Evolutionary conservation across 495 filamentous ascomycete genomes (phyloP), one percentile per base, ranked within the genome.

Genomic region (Pseudoneurospora amorphoporcata): DNA sequence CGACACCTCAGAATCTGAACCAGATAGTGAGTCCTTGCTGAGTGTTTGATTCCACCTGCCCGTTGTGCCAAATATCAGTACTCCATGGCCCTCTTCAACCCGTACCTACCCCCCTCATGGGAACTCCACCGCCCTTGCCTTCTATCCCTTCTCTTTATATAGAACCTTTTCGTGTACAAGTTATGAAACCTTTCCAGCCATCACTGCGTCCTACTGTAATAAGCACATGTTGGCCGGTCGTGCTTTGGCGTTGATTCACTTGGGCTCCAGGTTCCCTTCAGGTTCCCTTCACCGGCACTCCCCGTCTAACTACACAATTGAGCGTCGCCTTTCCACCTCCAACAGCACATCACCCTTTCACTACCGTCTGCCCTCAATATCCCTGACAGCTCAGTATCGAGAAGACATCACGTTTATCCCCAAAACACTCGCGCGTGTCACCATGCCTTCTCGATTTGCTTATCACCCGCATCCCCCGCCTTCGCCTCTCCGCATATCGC

Each of bases 1-100:
- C 88, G 84, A 92, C 92, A 4, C 91, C 92, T 53, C 94, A 96
- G 75, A 97, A 97, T 77, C 80, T 99, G 8, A 99, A 99, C 74
- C 93, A 96, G 75, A 99, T 99, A 79, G 95, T 97, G 69, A 74
- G 77, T 77, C 58, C 39, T 39, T 61, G 53, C 68, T 70, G 70
- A 3, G 42, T 74, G 58, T 75, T 70, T 70, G 17, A 69, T 74
- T 74, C 74, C 61, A 69, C n/a, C 37, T 17, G 37, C 35, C 32
- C 37, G 29, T 35, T 32, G 38, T 47, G 35, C 71, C n/a, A 10
- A 16, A 16, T 6, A 8, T 43, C 43, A 19, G 9, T 19, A 3
- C n/a, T 9, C 5, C 35, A 6, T 19, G 9, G n/a, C 69, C 12
- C 17, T 37, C 14, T 23, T 23, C 14, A 17, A 29, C 29, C 29